Evolutionary conservation across 2,329 filamentous ascomycete species (phyloP).

Genomic region (Metarhizium robertsii): DNA sequence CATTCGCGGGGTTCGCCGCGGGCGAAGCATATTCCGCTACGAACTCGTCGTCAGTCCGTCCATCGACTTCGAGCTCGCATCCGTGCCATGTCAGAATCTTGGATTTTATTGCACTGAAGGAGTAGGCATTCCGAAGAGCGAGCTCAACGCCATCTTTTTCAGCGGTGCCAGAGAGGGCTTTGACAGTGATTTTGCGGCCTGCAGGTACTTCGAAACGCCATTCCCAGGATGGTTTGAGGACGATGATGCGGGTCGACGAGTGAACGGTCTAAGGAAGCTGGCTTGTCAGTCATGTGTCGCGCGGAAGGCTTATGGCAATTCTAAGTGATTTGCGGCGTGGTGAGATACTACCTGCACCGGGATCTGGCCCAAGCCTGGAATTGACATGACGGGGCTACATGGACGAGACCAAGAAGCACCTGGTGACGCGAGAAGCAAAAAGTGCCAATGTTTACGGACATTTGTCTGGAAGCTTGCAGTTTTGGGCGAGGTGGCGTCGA

Average conservation of each 20-base stretch:
- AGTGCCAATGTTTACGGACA: neutral
- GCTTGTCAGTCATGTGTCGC: neutral
- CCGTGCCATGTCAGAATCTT: constrained; percentile 91
- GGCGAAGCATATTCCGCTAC: constrained; percentile 55
- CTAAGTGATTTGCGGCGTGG: neutral
- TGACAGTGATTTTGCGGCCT: constrained; percentile 32
- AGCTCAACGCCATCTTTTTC: constrained; percentile 96
- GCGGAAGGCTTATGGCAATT: neutral
- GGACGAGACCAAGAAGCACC: constrained; percentile 8
- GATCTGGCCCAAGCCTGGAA: constrained; percentile 64
- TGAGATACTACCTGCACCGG: constrained; percentile 43
- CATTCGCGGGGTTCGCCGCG: constrained; percentile 72
- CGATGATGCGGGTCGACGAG: constrained; percentile 35
- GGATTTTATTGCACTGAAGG: constrained; percentile 71
- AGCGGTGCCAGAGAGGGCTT: constrained; percentile 72
- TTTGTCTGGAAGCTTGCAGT: too few species aligned
- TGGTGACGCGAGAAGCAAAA: constrained; percentile 5
- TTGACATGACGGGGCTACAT: constrained; percentile 50
- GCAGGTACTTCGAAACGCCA: constrained; percentile 68
- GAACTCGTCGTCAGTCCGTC: constrained; percentile 42
- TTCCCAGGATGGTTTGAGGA: constrained; percentile 57
- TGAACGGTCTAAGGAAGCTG: constrained; percentile 20
- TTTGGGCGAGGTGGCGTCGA: too few species aligned
- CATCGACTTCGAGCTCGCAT: constrained; percentile 71
- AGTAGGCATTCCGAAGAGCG: constrained; percentile 69